A percentile compares a stretch with the other conserved stretches of the same genome.
Evolutionary conservation across 139 green algal genomes (phyloP).

Genomic region (Deuterostichococcus epilithicus): DNA sequence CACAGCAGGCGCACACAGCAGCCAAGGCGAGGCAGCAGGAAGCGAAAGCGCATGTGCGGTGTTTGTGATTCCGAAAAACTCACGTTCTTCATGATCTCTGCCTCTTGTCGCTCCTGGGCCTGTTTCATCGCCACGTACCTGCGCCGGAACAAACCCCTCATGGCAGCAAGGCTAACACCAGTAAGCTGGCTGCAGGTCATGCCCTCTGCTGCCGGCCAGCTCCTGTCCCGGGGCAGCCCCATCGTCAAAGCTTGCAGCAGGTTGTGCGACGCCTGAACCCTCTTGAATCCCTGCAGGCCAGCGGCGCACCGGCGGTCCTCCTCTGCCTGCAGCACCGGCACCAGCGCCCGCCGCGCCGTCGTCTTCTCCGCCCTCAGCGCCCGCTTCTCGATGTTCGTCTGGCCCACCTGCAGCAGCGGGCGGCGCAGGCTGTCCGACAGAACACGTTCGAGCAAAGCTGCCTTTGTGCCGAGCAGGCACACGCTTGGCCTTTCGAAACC

Average conservation of each 20-base stretch:
- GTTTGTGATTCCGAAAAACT: constrained; percentile 14
- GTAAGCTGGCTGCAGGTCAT: neutral
- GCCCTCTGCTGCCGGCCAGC: neutral
- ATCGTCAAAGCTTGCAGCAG: neutral
- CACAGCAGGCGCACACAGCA: neutral
- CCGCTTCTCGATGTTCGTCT: constrained; percentile 46
- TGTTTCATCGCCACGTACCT: constrained; percentile 54
- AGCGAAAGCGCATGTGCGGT: neutral
- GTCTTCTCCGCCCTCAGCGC: constrained; percentile 47
- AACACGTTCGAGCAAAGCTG: neutral
- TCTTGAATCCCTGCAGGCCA: neutral
- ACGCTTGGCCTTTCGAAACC: neutral
- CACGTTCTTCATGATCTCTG: constrained; percentile 70
- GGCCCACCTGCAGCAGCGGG: constrained; percentile 29
- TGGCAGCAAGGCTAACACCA: neutral
- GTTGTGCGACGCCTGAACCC: neutral
- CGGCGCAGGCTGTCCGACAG: too few relatives aligned
- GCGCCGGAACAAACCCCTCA: neutral
- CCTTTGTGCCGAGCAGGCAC: neutral
- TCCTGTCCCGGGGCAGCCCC: neutral
- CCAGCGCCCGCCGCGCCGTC: constrained; percentile 36
- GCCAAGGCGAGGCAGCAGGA: neutral
- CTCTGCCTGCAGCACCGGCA: constrained; percentile 74
- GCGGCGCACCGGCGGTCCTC: constrained; percentile 60
- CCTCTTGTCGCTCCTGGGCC: constrained; percentile 45